Percentiles rank a stretch among this genome's conserved stretches.
These are phyloP conservation scores for Epithele typhae DNA, from an alignment of 768 basidiomycete genomes.

Conservation along the genomic window DNA sequence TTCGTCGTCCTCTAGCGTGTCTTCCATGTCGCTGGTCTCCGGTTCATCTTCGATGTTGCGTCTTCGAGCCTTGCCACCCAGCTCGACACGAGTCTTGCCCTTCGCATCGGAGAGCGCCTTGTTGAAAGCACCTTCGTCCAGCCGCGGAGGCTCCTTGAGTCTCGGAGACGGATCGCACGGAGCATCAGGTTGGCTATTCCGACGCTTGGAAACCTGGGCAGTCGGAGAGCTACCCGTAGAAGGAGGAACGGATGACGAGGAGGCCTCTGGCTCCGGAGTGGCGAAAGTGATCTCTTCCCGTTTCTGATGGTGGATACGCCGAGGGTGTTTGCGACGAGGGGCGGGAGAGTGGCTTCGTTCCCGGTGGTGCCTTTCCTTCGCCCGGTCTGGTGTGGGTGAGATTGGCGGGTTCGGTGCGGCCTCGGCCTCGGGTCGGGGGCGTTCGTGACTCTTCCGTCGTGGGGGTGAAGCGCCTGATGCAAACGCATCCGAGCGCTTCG, in stretches of 20 bases:
- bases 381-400: constrained; percentile 7
- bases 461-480: neutral
- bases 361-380: constrained; percentile 4
- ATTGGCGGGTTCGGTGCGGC: neutral
- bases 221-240: constrained; percentile 2
- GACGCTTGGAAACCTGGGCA: constrained; percentile 5
- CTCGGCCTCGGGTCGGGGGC: neutral
- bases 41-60: constrained; percentile 8
- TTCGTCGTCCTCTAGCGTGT: neutral
- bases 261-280: neutral
- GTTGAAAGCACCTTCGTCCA: constrained; percentile 21
- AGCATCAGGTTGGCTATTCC: neutral
- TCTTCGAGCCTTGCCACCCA: constrained; percentile 1
- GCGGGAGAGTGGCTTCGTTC: neutral
- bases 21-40: neutral
- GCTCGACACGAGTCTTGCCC: constrained; percentile 4
- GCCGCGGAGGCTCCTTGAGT: constrained; percentile 18
- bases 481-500: neutral
- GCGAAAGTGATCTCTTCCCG: constrained; percentile 9
- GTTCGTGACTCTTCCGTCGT: neutral
- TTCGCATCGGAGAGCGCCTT: constrained; percentile 19
- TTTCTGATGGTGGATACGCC: neutral
- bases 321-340: constrained; percentile 3
- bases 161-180: neutral
- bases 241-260: neutral